Evolutionary conservation across 768 basidiomycete genomes (phyloP), one percentile per base, ranked within the genome.

Genomic region (Auriscalpium microsporum): DNA sequence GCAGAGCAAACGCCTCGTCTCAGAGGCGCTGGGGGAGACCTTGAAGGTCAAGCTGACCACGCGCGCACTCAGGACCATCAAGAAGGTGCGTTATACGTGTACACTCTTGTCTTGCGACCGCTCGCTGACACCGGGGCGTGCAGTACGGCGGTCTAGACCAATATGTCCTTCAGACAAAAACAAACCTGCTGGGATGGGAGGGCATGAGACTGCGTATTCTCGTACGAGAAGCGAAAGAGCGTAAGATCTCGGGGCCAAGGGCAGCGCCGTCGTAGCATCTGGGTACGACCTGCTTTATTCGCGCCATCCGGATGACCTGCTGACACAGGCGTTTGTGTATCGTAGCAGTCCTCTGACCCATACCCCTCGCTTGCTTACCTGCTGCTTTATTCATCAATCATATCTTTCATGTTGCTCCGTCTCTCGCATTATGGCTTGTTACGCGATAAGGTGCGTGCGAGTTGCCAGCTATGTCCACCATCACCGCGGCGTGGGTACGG

Each of bases 1-100:
- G 21, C 90, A 93, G 61, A 73, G 74, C 50, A 92, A 93, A 69
- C 79, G 83, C 1, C 62, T 93, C 46, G 78, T 73, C 59, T 91
- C 87, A 11, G 84, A 87, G 13, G 70, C 80, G 8, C 69, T 92
- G 37, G 80, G 77, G 34, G 68, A 76, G 50, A 72, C 72, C 45
- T 64, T 94, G 5, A 74, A 75, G 50, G 71, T 92, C 28, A 89
- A 89, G 64, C 69, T 93, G 52, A 89, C 90, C 1, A 81, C 87
- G 33, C 71, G 86, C 28, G 89, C 89, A 4, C 66, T 94, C 64
- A 81, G 78, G 68, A 90, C 87, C 8, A 89, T 94, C 46, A 83
- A 90, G 65, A 94, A 92, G 80, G 89, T 88, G 56, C 17, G 73
- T 59, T 11, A 0, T 8, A 2, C 36, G 16, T 42, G 42, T 14